Evolutionary conservation across 495 filamentous ascomycete genomes (phyloP).

Genomic region (Talaromyces ruber): DNA sequence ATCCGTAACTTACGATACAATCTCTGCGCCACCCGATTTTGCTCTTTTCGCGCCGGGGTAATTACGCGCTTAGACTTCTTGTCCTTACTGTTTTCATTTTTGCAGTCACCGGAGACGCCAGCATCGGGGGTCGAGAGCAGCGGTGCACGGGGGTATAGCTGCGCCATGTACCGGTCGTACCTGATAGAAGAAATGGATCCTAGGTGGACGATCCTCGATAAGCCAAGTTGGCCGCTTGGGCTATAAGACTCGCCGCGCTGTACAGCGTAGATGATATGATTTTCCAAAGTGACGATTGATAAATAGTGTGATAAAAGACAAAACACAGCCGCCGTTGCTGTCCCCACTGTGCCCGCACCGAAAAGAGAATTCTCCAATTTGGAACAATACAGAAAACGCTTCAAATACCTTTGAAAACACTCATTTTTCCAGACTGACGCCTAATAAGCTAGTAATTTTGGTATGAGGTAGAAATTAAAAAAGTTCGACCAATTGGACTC

Average conservation of each 20-base stretch:
- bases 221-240: background rate
- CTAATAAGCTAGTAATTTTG: background rate
- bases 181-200: background rate
- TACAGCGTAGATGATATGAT: background rate
- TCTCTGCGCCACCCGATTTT: slow-evolving; percentile 32
- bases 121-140: background rate
- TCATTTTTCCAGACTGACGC: background rate
- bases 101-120: background rate
- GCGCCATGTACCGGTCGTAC: background rate
- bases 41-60: slow-evolving; percentile 30
- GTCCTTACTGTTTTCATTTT: background rate
- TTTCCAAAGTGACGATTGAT: background rate
- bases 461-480: too few species aligned
- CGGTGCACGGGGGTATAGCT: background rate
- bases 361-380: background rate
- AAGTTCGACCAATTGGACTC: too few species aligned
- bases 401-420: background rate
- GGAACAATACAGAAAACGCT: background rate
- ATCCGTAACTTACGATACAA: slow-evolving; percentile 23
- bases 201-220: background rate
- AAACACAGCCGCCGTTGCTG: background rate
- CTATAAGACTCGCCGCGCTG: background rate
- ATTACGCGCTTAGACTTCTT: slow-evolving; percentile 22
- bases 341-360: background rate
- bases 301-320: background rate